phyloP scores from a whole-genome alignment of 148 eudicot species.

The Rhododendron molle region DNA sequence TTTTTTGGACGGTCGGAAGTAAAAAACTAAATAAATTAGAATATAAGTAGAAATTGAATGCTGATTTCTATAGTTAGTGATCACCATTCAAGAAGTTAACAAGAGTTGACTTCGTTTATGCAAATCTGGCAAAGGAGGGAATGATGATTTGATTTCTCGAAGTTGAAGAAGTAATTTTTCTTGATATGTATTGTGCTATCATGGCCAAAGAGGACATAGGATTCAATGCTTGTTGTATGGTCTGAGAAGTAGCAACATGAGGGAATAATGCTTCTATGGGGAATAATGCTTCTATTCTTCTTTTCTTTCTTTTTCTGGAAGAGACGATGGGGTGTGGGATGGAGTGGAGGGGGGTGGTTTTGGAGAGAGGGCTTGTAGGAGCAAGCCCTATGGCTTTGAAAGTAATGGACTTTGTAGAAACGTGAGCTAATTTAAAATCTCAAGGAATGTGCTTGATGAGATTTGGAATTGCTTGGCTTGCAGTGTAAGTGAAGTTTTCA shows the following conservation, averaged over 20 bases:
- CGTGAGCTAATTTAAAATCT: background rate
- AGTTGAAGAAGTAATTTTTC: background rate
- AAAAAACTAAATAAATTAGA: background rate
- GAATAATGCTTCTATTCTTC: background rate
- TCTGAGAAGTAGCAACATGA: background rate
- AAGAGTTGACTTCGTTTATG: background rate
- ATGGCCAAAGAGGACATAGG: background rate
- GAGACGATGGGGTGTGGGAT: background rate
- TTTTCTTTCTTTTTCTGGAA: background rate
- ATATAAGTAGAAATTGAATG: background rate
- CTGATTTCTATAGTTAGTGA: background rate
- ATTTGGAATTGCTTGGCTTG: background rate
- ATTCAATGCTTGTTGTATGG: background rate
- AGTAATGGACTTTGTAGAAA: background rate
- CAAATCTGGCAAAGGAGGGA: background rate
- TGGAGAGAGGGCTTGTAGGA: background rate
- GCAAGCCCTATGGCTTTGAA: background rate
- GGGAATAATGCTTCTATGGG: background rate
- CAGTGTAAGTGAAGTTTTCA: background rate
- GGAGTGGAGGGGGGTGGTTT: background rate
- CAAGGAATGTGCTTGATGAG: background rate
- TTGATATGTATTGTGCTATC: background rate
- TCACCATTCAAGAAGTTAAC: background rate
- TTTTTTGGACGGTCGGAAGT: background rate
- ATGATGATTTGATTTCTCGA: background rate